Evolutionary conservation across 176 grass and related monocot genomes (phyloP).

Genomic region (Avena insularis): DNA sequence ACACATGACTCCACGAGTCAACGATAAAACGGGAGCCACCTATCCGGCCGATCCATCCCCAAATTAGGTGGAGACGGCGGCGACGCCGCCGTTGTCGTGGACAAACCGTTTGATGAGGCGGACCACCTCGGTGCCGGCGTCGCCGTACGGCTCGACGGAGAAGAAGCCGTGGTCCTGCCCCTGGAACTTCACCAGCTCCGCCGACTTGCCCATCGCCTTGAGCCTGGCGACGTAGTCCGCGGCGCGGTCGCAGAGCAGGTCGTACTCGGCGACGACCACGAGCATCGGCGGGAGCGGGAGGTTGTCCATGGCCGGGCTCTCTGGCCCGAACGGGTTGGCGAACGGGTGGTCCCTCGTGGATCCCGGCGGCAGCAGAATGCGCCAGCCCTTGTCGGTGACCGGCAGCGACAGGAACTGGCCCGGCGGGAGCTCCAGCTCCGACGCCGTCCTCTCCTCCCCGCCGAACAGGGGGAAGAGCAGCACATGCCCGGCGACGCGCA

Average conservation of each 20-base stretch:
- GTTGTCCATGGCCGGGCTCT: conserved; percentile 28
- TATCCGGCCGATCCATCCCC: neutral
- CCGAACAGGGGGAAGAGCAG: conserved; percentile 61
- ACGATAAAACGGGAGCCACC: neutral
- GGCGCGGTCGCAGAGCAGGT: conserved; percentile 52
- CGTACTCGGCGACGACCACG: conserved; percentile 35
- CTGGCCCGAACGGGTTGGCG: conserved; percentile 45
- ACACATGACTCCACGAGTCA: neutral
- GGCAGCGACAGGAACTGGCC: conserved; percentile 51
- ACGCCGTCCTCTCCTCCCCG: conserved; percentile 47
- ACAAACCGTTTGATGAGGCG: conserved; percentile 51
- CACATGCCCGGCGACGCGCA: conserved; percentile 48
- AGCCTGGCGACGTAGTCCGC: conserved; percentile 44
- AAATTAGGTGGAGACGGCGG: neutral
- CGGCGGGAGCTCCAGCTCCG: conserved; percentile 60
- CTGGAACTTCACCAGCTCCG: conserved; percentile 49
- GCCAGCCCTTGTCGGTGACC: conserved; percentile 27
- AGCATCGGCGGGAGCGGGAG: conserved; percentile 38
- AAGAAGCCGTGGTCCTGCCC: conserved; percentile 87
- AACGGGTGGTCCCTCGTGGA: conserved; percentile 51
- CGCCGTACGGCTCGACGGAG: conserved; percentile 57
- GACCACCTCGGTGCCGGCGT: conserved; percentile 56
- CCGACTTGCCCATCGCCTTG: conserved; percentile 44
- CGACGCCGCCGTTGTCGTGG: conserved; percentile 41
- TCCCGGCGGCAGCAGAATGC: conserved; percentile 41